Percentiles rank a stretch among this genome's conserved stretches.
Evolutionary conservation across 805 yeast species (phyloP).

Genomic region (Pichia sporocuriosa): DNA sequence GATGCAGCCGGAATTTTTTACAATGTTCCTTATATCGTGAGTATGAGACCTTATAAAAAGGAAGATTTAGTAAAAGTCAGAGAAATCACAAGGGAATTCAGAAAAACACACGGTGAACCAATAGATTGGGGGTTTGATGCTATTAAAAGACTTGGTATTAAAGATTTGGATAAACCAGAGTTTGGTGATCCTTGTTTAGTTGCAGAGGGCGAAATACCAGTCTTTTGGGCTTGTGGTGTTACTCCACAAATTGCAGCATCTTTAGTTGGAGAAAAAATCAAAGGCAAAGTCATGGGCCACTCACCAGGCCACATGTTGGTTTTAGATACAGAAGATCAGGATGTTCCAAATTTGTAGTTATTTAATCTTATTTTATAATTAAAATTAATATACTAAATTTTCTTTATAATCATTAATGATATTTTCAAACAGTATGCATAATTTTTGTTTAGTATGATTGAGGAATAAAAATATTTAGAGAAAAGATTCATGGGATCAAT

Average conservation of each 20-base stretch:
- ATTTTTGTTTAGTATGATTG: no score
- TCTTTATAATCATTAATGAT: no score
- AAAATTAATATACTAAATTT: no score
- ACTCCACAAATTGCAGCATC: slow-evolving; percentile 4
- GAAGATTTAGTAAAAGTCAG: slow-evolving; percentile 2
- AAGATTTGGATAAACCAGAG: background rate
- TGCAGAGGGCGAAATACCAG: slow-evolving; percentile 1
- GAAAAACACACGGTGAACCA: slow-evolving; percentile 5
- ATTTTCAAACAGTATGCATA: no score
- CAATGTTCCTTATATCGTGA: slow-evolving; percentile 1
- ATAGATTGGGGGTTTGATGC: slow-evolving; percentile 8
- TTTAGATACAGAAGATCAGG: slow-evolving; percentile 1
- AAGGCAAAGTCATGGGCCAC: background rate
- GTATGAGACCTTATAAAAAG: slow-evolving; percentile 6
- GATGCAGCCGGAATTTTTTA: slow-evolving; percentile 1
- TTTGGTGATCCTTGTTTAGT: background rate
- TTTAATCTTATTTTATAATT: no score
- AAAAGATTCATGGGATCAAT: no score
- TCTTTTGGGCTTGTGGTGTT: slow-evolving; percentile 7
- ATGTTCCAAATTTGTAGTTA: background rate
- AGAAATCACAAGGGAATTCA: slow-evolving; percentile 1
- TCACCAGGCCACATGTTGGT: slow-evolving; percentile 4
- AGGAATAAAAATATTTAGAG: no score
- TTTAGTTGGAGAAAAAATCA: background rate
- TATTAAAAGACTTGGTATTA: slow-evolving; percentile 3